Evolutionary conservation across 352 stramenopile species (phyloP), one percentile per base, ranked within the genome.

Genomic region (Globisporangium spinosum): DNA sequence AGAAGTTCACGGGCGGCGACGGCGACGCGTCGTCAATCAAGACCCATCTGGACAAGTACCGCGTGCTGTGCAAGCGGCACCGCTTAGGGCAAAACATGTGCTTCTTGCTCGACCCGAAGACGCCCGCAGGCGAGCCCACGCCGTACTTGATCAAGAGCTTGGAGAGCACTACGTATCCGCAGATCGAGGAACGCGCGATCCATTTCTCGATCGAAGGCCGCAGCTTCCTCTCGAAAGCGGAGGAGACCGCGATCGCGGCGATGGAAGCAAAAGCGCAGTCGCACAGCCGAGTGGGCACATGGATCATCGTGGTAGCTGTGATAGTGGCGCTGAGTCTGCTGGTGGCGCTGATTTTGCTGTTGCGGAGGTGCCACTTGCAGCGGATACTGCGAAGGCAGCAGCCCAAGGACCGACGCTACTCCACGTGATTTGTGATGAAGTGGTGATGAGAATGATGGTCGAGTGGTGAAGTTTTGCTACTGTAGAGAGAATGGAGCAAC

Each of bases 161-260:
- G 15, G 74, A 76, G 29, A 74, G 70, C 22, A 89, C 82, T 0
- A 79, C 81, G 47, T 89, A 84, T 54, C 54, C 73, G 10, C 58
- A 72, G 35, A 72, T 87, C 23, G 84, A 93, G 70, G 76, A 87
- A 54, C 77, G 89, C 13, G 82, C 84, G 32, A 91, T 93, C 58
- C 71, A 82, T 2, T 90, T 87, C 70, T 93, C 84, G 22, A 93
- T 93, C 58, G 82, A 91, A 76, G 84, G 82, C 20, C 79, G 84
- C 29, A 73, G 77, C 10, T 68, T 87, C 0, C 72, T 93, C 20
- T 87, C 76, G 29, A 69, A 69, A 15, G 72, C 68, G 9, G 84
- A 93, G 71, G 84, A 93, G 25, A 34, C 34, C 0, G 51, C 40
- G 62, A 45, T 67, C 34, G 32, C 38, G 4, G 51, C 23, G 22